Percentiles rank a stretch among this genome's conserved stretches.
These are phyloP conservation scores for Amoeboaphelidium protococcarum DNA, from an alignment of 371 early-diverging fungal genomes.

Conservation along the genomic window DNA sequence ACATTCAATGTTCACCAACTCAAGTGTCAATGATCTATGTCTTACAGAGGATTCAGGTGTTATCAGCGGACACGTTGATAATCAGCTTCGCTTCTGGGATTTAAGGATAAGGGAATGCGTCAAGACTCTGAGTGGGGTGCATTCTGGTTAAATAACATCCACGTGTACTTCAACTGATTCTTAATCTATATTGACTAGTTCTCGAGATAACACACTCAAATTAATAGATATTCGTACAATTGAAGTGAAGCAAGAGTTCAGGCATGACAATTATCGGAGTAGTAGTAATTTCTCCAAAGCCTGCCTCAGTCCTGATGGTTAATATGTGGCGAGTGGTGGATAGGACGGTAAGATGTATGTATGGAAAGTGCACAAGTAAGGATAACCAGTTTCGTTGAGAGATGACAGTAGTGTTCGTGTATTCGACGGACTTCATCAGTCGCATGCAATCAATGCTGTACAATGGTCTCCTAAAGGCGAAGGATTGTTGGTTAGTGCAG, in stretches of 20 bases:
- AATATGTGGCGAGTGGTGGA: slow-evolving; percentile 50
- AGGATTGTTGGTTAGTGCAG: slow-evolving; percentile 32
- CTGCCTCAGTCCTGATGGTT: slow-evolving; percentile 58
- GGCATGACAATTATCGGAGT: slow-evolving; percentile 43
- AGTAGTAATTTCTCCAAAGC: slow-evolving; percentile 68
- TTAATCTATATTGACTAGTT: slow-evolving; percentile 51
- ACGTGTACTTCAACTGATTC: slow-evolving; percentile 26
- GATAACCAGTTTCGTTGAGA: slow-evolving; percentile 16
- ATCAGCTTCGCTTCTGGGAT: slow-evolving; percentile 73
- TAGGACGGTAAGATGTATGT: slow-evolving; percentile 40
- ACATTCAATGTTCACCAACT: slow-evolving; percentile 68
- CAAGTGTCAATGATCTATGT: slow-evolving; percentile 74
- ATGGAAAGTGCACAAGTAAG: slow-evolving; percentile 34
- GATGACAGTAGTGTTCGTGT: no score
- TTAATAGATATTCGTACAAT: slow-evolving; percentile 52
- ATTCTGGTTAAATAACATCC: slow-evolving; percentile 64
- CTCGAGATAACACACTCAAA: slow-evolving; percentile 69
- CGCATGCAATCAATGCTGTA: slow-evolving; percentile 24
- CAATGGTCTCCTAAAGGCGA: slow-evolving; percentile 30
- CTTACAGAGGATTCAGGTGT: slow-evolving; percentile 58
- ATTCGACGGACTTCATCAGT: background rate
- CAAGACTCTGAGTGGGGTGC: slow-evolving; percentile 49
- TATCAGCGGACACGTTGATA: slow-evolving; percentile 77
- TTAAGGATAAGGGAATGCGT: slow-evolving; percentile 45
- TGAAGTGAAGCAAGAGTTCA: slow-evolving; percentile 33